Evolutionary conservation across 495 filamentous ascomycete genomes (phyloP).

Genomic region (Corynascus novoguineensis): DNA sequence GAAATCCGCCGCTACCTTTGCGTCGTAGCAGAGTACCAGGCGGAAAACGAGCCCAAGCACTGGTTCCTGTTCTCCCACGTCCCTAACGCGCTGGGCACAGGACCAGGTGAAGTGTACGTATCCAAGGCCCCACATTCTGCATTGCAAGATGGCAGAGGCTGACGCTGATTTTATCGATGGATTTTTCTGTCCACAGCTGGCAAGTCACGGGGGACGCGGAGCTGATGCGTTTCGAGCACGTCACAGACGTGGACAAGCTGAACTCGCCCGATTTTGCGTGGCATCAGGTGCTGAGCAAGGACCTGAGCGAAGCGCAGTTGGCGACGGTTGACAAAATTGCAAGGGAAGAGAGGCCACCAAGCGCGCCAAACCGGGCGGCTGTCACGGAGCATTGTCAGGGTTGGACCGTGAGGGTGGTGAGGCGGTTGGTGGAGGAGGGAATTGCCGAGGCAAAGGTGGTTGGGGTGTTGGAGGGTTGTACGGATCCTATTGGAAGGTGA

Average conservation of each 20-base stretch:
- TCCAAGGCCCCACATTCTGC: too few species aligned
- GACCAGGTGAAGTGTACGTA: too few species aligned
- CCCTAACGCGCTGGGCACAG: not conserved
- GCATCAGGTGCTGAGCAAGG: slow-evolving; percentile 5
- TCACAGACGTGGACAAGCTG: slow-evolving; percentile 4
- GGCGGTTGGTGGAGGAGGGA: not conserved
- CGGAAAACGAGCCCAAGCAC: slow-evolving; percentile 14
- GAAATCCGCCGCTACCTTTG: not conserved
- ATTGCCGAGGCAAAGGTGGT: not conserved
- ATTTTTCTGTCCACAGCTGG: too few species aligned
- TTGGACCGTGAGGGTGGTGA: slow-evolving; percentile 13
- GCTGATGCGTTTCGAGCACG: slow-evolving; percentile 13
- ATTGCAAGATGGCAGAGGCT: too few species aligned
- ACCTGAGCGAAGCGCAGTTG: slow-evolving; percentile 2
- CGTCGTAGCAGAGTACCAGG: slow-evolving; percentile 12
- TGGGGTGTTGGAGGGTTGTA: not conserved
- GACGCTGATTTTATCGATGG: too few species aligned
- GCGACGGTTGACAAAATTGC: slow-evolving; percentile 7
- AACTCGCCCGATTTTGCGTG: not conserved
- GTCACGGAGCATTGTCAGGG: slow-evolving; percentile 20
- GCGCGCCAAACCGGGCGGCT: slow-evolving; percentile 3
- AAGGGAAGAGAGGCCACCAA: slow-evolving; percentile 4
- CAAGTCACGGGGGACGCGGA: slow-evolving; percentile 17
- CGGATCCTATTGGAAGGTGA: slow-evolving; percentile 6
- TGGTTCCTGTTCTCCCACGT: slow-evolving; percentile 5